Evolutionary conservation across 805 yeast genomes (phyloP), one percentile per base, ranked within the genome.

Genomic region (Kurtzmaniella cleridarum): DNA sequence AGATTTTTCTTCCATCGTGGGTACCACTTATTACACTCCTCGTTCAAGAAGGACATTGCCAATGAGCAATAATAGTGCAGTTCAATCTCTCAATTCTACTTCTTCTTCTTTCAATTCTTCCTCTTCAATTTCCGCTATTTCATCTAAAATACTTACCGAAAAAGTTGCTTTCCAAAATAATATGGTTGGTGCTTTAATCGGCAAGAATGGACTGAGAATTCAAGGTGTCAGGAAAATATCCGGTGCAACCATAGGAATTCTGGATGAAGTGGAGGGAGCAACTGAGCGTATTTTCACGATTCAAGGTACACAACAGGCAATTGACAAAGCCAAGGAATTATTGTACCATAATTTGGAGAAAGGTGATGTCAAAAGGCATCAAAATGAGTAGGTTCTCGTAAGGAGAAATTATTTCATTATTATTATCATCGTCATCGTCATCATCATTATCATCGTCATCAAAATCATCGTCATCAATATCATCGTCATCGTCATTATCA

Each of bases 181-280:
- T 43, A 79, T 80, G 65, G 95, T 89, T 33, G 96, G 96, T 32
- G 91, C 95, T 36, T 70, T 89, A 39, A 86, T 89, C 50, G 96
- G 96, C 43, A 82, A 83, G 49, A 79, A 81, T 47, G 96, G 96
- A 30, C 67, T 85, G 23, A 76, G 95, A 62, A 87, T 89, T 48
- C 93, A 84, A 59, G 95, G 89, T 44, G 82, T 89, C 36, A 75
- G 96, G 50, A 78, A 83, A 50, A 73, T 73, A 27, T 76, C 89
- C 35, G 90, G 89, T 30, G 89, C 95, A 30, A 75, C 79, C 30
- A 86, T 89, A 55, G 77, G 80, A 4, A 85, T 89, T 47, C 79
- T 84, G 29, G 79, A 82, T 40, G 85, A 81, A 50, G 78, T 78
- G 39, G 78, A 77, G 49, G 81, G 76, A 29, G 66, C 76, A 33